Evolutionary conservation across 768 basidiomycete species (phyloP).

Genomic region (Botryobasidium botryosum): DNA sequence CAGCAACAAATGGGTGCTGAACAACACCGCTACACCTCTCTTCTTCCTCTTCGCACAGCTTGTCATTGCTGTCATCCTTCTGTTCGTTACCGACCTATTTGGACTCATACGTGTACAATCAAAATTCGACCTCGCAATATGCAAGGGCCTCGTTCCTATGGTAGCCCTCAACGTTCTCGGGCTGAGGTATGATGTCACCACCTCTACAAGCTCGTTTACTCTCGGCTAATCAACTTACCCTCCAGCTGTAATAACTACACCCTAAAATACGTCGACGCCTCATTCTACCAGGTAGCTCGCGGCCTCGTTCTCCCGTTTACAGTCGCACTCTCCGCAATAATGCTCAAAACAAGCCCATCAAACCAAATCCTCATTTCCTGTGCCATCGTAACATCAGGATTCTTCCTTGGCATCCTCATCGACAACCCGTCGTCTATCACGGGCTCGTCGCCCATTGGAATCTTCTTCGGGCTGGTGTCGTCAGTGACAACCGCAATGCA

Average conservation of each 20-base stretch:
- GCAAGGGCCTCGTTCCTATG: conserved; percentile 61
- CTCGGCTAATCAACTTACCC: neutral
- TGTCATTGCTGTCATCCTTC: conserved; percentile 59
- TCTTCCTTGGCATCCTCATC: conserved; percentile 76
- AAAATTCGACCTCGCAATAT: conserved; percentile 41
- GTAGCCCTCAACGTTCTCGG: conserved; percentile 65
- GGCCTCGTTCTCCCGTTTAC: conserved; percentile 91
- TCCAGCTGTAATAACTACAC: conserved; percentile 75
- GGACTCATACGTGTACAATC: conserved; percentile 53
- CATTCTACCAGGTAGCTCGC: conserved; percentile 90
- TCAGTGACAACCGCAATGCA: conserved; percentile 81
- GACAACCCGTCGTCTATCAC: conserved; percentile 24
- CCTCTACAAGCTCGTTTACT: conserved; percentile 13
- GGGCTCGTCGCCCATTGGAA: conserved; percentile 28
- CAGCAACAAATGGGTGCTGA: conserved; percentile 88
- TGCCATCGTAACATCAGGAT: conserved; percentile 72
- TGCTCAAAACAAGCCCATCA: conserved; percentile 64
- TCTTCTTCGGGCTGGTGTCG: conserved; percentile 66
- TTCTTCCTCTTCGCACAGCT: conserved; percentile 80
- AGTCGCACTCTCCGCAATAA: conserved; percentile 64
- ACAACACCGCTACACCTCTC: conserved; percentile 51
- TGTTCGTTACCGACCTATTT: conserved; percentile 41
- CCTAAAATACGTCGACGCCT: conserved; percentile 85
- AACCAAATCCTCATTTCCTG: conserved; percentile 59
- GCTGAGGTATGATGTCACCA: conserved; percentile 38